A percentile compares a stretch with the other conserved stretches of the same genome.
These are phyloP conservation scores for Blastobotrys illinoisensis DNA, from an alignment of 1,139 yeast species.

Conservation along the genomic window DNA sequence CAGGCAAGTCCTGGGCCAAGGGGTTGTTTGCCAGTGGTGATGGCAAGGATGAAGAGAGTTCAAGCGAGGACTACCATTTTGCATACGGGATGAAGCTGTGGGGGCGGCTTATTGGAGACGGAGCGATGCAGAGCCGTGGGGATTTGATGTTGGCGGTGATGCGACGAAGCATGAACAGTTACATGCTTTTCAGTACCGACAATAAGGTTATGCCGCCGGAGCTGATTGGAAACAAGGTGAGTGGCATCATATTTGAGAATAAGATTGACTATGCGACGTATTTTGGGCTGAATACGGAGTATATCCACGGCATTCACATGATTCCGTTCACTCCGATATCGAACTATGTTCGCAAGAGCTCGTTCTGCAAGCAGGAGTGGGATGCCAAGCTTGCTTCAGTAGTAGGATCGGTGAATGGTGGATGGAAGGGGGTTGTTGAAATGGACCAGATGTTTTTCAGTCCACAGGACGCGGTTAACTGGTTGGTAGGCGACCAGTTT, in stretches of 20 bases:
- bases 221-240: constrained; percentile 52
- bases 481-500: constrained; percentile 51
- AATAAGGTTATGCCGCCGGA: constrained; percentile 50
- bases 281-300: constrained; percentile 63
- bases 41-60: constrained; percentile 67
- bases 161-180: constrained; percentile 52
- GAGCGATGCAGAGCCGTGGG: constrained; percentile 57
- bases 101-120: constrained; percentile 58
- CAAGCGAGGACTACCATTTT: constrained; percentile 62
- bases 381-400: constrained; percentile 42
- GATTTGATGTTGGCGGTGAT: constrained; percentile 58
- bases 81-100: constrained; percentile 68
- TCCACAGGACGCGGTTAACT: constrained; percentile 53
- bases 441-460: constrained; percentile 66
- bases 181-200: constrained; percentile 49
- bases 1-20: constrained; percentile 74
- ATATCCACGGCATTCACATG: constrained; percentile 89
- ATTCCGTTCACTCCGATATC: constrained; percentile 77
- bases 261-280: constrained; percentile 83
- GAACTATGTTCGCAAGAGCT: constrained; percentile 57
- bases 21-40: constrained; percentile 60
- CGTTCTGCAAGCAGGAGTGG: constrained; percentile 78
- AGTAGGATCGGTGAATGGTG: constrained; percentile 51
- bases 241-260: constrained; percentile 68
- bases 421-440: constrained; percentile 79